A percentile compares a stretch with the other conserved stretches of the same genome.
Evolutionary conservation across 2,329 filamentous ascomycete genomes (phyloP).

Genomic region (Cladosporium halotolerans): DNA sequence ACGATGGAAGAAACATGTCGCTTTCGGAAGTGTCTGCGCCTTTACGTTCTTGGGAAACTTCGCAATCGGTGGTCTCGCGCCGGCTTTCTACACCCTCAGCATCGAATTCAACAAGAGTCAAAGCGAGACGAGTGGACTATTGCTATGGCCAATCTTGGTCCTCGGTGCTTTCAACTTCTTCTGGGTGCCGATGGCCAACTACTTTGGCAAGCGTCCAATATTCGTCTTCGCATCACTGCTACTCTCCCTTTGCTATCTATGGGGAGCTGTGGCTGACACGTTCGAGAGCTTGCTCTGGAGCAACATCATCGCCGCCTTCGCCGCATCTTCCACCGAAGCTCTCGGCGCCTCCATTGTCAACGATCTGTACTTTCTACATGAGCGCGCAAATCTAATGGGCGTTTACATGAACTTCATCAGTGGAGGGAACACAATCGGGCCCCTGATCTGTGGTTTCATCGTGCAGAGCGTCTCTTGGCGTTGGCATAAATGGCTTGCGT

Average conservation of each 20-base stretch:
- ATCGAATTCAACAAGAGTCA: conserved; percentile 42
- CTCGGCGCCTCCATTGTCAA: conserved; percentile 37
- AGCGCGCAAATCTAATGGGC: conserved; percentile 32
- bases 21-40: conserved; percentile 40
- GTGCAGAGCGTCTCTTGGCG: conserved; percentile 36
- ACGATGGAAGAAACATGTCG: conserved; percentile 41
- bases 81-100: conserved; percentile 38
- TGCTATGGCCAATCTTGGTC: conserved; percentile 40
- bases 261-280: conserved; percentile 38
- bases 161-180: conserved; percentile 49
- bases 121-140: conserved; percentile 38
- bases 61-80: conserved; percentile 38
- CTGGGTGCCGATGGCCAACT: conserved; percentile 44
- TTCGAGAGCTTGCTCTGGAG: conserved; percentile 42
- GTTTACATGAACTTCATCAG: conserved; percentile 37
- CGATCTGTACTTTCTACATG: conserved; percentile 29
- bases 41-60: conserved; percentile 45
- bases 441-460: conserved; percentile 36
- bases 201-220: conserved; percentile 43
- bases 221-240: conserved; percentile 41
- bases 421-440: conserved; percentile 36
- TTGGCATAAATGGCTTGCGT: conserved; percentile 37
- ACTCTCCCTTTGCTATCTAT: conserved; percentile 42
- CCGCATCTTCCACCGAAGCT: conserved; percentile 41
- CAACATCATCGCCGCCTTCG: conserved; percentile 42